Conservation (phyloP, 2,329 filamentous ascomycete species). For the Diplodia mutila region DNA sequence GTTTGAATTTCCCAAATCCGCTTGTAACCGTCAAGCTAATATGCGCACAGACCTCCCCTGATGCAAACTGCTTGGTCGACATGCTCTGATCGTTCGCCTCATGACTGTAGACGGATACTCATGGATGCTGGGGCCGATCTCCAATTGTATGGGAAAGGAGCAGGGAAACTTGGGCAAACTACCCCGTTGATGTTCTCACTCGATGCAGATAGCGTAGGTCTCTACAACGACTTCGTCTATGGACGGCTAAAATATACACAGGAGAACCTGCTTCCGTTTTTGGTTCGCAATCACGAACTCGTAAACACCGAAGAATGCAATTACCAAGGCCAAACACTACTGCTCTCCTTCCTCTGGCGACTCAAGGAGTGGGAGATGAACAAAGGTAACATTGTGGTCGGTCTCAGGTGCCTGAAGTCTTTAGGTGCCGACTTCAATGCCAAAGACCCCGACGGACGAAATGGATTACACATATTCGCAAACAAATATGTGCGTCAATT, state of each 20-base stretch:
- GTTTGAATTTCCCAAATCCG: too few species aligned
- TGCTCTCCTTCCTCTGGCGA: not conserved
- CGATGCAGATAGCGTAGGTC: not conserved
- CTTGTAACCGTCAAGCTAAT: not conserved
- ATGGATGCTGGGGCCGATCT: not conserved
- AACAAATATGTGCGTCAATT: too few species aligned
- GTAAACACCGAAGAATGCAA: not conserved
- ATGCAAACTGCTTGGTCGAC: not conserved
- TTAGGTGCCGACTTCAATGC: not conserved
- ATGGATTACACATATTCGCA: not conserved
- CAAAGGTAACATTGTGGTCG: not conserved
- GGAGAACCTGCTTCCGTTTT: not conserved
- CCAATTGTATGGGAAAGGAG: not conserved
- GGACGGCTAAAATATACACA: not conserved
- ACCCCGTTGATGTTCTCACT: too few species aligned
- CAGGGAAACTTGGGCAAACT: too few species aligned
- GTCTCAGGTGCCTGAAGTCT: not conserved
- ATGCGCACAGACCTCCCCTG: not conserved
- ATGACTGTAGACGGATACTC: not conserved
- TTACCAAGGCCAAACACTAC: not conserved
- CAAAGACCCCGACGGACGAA: not conserved
- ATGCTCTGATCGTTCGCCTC: not conserved
- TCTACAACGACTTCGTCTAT: not conserved
- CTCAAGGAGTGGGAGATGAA: too few species aligned
- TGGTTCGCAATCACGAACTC: not conserved